Conservation (phyloP, 371 early-diverging fungal genomes). For the Smittium culicis region DNA sequence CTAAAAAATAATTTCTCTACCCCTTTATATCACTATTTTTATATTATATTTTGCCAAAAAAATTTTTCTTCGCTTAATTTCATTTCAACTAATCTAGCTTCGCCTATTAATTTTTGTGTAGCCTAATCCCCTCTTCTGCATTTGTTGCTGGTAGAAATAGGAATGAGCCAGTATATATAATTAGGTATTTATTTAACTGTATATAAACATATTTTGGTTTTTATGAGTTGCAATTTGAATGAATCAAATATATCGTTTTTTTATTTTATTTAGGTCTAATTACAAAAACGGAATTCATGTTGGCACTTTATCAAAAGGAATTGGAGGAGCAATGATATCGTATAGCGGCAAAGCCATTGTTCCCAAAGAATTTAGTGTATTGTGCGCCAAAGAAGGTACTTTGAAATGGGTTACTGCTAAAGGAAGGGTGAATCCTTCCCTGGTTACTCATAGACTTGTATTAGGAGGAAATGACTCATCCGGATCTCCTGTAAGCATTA, state of each 20-base stretch:
- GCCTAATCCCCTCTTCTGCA: constrained; percentile 1
- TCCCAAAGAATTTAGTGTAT: constrained; percentile 8
- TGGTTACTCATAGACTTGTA: constrained; percentile 6
- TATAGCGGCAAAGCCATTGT: not conserved
- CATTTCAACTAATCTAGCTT: too few species aligned
- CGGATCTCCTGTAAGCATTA: constrained; percentile 1
- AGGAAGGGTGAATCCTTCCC: constrained; percentile 4
- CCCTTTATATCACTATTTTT: not conserved
- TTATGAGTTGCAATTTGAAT: too few species aligned
- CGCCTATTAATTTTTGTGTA: too few species aligned
- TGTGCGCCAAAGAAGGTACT: not conserved
- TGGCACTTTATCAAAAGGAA: constrained; percentile 8
- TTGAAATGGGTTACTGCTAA: constrained; percentile 7
- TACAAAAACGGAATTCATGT: constrained; percentile 6
- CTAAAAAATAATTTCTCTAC: not conserved
- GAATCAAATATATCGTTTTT: not conserved
- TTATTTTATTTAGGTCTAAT: not conserved
- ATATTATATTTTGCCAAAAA: not conserved
- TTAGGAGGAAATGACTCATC: constrained; percentile 1
- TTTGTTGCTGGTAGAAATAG: constrained; percentile 11
- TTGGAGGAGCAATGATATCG: constrained; percentile 3
- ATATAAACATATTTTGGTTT: not conserved
- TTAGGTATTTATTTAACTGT: constrained; percentile 1
- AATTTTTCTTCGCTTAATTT: not conserved
- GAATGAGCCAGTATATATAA: constrained; percentile 7